Percentiles rank a stretch among this genome's conserved stretches.
phyloP scores from a whole-genome alignment of 352 stramenopile genomes.

The Globisporangium lucens region DNA sequence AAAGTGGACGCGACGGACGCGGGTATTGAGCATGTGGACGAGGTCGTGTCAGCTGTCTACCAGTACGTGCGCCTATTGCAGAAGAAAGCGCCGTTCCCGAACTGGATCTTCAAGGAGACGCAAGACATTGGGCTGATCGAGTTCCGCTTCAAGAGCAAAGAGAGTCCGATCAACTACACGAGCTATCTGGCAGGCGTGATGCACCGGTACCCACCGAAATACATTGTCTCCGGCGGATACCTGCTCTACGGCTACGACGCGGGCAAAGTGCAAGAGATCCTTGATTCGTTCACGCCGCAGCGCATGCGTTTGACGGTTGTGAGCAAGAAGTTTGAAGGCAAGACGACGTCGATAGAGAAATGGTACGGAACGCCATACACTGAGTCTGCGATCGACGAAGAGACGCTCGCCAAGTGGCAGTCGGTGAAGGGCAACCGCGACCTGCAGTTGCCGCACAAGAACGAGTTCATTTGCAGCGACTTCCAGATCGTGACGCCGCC shows the following conservation, averaged over 20 bases:
- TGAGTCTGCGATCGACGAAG: conserved; percentile 28
- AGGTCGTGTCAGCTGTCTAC: conserved; percentile 62
- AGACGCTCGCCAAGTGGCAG: conserved; percentile 41
- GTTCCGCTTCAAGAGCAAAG: conserved; percentile 80
- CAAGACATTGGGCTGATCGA: conserved; percentile 52
- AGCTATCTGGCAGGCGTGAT: conserved; percentile 65
- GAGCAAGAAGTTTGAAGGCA: conserved; percentile 62
- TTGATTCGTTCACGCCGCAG: conserved; percentile 43
- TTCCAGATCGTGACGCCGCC: conserved; percentile 49
- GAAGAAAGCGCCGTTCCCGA: conserved; percentile 14
- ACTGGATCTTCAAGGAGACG: conserved; percentile 71
- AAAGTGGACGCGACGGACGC: conserved; percentile 69
- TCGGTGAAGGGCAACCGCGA: conserved; percentile 24
- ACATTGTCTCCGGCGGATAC: conserved; percentile 60
- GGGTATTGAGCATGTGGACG: conserved; percentile 55
- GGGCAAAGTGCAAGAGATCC: conserved; percentile 43
- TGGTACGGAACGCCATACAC: conserved; percentile 75
- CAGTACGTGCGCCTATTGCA: conserved; percentile 65
- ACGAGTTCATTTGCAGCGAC: conserved; percentile 79
- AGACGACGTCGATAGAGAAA: conserved; percentile 42
- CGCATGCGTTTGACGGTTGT: conserved; percentile 67
- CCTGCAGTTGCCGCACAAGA: conserved; percentile 55
- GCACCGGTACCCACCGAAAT: conserved; percentile 58
- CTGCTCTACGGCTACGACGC: conserved; percentile 69
- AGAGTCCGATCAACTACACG: conserved; percentile 67